Evolutionary conservation across 1,139 yeast genomes (phyloP).

Genomic region (Saccharomyces pastorianus): DNA sequence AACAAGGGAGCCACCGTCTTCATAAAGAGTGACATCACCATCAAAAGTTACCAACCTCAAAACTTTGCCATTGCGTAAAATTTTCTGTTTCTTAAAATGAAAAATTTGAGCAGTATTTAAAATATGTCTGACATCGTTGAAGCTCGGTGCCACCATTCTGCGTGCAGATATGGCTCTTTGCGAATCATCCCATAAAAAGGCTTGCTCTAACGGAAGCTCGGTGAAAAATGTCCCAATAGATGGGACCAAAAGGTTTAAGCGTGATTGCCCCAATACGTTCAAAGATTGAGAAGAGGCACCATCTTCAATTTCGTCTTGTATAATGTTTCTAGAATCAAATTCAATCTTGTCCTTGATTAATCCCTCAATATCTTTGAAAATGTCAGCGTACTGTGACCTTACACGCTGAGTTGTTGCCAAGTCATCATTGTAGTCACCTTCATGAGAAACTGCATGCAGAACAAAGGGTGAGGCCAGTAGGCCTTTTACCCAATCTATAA

Average conservation of each 20-base stretch:
- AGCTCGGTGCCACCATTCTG: slow-evolving; percentile 86
- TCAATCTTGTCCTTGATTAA: slow-evolving; percentile 50
- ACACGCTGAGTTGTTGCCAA: slow-evolving; percentile 42
- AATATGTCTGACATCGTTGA: slow-evolving; percentile 75
- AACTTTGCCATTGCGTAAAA: slow-evolving; percentile 12
- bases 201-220: slow-evolving; percentile 69
- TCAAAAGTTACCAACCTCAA: slow-evolving; percentile 81
- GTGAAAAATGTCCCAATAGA: slow-evolving; percentile 81
- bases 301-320: not conserved
- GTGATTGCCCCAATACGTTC: slow-evolving; percentile 34
- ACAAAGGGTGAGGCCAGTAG: slow-evolving; percentile 89
- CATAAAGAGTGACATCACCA: slow-evolving; percentile 93
- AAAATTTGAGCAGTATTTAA: slow-evolving; percentile 82
- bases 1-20: slow-evolving; percentile 71
- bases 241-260: slow-evolving; percentile 78
- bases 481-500: slow-evolving; percentile 93
- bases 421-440: slow-evolving; percentile 24
- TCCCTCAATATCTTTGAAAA: slow-evolving; percentile 74
- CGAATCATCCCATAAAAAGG: slow-evolving; percentile 75
- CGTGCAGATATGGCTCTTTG: slow-evolving; percentile 71
- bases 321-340: slow-evolving; percentile 16
- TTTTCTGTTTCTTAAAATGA: slow-evolving; percentile 40
- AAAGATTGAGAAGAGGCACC: not conserved
- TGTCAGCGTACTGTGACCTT: slow-evolving; percentile 72
- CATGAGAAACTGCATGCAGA: slow-evolving; percentile 63